Percentiles rank a stretch among this genome's conserved stretches.
Conservation (phyloP, 1,139 yeast genomes). For the Kazachstania sp. region DNA sequence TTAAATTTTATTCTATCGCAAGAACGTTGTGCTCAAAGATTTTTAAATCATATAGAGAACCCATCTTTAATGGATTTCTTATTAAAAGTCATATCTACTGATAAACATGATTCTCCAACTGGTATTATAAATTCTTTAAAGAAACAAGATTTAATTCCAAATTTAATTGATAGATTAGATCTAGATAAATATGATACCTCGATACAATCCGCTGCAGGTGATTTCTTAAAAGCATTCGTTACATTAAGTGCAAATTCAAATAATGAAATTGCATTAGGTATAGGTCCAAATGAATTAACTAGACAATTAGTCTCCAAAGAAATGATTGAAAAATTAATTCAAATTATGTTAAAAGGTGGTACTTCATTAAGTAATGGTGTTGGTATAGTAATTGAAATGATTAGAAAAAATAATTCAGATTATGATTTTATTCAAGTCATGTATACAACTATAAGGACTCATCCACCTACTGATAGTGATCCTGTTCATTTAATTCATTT, state of each 20-base stretch:
- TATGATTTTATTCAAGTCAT: constrained; percentile 85
- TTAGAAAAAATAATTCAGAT: constrained; percentile 90
- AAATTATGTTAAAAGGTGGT: constrained; percentile 81
- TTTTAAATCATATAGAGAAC: constrained; percentile 46
- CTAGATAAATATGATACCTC: constrained; percentile 44
- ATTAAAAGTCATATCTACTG: constrained; percentile 52
- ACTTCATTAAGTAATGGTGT: constrained; percentile 91
- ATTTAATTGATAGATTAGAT: constrained; percentile 43
- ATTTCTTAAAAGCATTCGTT: constrained; percentile 83
- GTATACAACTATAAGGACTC: constrained; percentile 77
- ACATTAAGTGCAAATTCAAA: constrained; percentile 88
- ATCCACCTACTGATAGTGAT: constrained; percentile 91
- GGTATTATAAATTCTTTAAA: constrained; percentile 49
- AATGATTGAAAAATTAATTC: constrained; percentile 55
- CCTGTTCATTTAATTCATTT: constrained; percentile 87
- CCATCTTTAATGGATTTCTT: constrained; percentile 70
- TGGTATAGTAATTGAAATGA: constrained; percentile 89
- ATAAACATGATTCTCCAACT: constrained; percentile 55
- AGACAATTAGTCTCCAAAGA: constrained; percentile 76
- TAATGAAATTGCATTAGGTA: constrained; percentile 61
- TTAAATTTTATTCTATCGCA: constrained; percentile 44
- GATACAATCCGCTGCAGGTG: constrained; percentile 88
- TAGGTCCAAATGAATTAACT: constrained; percentile 93
- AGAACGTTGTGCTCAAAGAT: constrained; percentile 44
- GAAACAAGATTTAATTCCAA: constrained; percentile 43